Evolutionary conservation across 2,329 filamentous ascomycete genomes (phyloP).

Genomic region (Daldinia eschscholtzii): DNA sequence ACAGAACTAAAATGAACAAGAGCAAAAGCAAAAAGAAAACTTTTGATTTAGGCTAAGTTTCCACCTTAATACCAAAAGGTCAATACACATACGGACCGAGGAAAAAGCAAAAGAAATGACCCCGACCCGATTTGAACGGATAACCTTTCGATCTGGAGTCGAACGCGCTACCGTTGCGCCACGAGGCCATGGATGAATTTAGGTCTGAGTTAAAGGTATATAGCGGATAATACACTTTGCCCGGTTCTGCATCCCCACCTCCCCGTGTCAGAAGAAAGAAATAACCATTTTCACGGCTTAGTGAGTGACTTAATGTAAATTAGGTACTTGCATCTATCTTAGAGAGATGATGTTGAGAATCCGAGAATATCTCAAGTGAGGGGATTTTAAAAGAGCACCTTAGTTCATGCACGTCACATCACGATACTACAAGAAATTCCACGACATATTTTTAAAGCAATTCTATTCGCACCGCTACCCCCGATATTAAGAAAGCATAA

Average conservation of each 20-base stretch:
- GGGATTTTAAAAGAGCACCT: background rate
- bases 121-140: conserved; percentile 40
- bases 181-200: conserved; percentile 23
- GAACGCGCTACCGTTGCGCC: conserved; percentile 39
- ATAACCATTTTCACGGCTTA: background rate
- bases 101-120: conserved; percentile 18
- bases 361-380: no score
- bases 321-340: background rate
- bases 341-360: no score
- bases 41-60: background rate
- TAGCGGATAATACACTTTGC: background rate
- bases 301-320: background rate
- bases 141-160: conserved; percentile 41
- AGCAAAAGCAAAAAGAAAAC: background rate
- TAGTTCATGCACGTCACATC: no score
- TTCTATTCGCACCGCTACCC: background rate
- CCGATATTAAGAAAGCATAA: background rate
- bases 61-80: background rate
- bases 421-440: background rate
- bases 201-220: background rate
- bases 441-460: background rate
- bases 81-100: background rate
- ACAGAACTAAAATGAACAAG: background rate
- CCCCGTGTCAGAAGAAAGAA: background rate
- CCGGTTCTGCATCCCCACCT: background rate